phyloP scores from a whole-genome alignment of 345 rosid genomes.

The Garcia nutans region DNA sequence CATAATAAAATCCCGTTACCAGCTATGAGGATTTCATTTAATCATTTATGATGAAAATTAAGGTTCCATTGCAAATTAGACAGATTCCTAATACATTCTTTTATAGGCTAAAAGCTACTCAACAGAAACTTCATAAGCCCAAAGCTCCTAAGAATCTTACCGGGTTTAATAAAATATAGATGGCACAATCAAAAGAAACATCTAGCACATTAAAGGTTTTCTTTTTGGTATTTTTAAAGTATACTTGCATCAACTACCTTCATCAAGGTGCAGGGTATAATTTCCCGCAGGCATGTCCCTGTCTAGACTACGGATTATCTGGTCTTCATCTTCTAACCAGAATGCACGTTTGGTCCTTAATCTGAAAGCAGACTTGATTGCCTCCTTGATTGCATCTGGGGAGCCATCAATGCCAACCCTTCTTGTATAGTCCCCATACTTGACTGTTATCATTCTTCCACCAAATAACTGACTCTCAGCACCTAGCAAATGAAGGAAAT shows the following conservation, averaged over 20 bases:
- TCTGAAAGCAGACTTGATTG: constrained; percentile 80
- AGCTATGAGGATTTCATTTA: neutral
- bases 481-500: constrained; percentile 37
- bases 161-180: neutral
- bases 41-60: neutral
- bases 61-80: too few relatives aligned
- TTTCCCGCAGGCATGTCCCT: constrained; percentile 94
- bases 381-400: constrained; percentile 85
- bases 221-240: neutral
- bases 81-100: neutral
- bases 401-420: constrained; percentile 89
- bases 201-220: neutral
- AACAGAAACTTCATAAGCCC: neutral
- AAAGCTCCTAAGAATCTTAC: neutral
- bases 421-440: constrained; percentile 83
- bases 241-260: constrained; percentile 47
- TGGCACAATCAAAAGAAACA: neutral
- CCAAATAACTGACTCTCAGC: constrained; percentile 71
- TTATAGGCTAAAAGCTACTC: neutral
- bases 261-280: constrained; percentile 82
- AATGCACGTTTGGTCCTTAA: constrained; percentile 86
- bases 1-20: neutral
- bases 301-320: constrained; percentile 75
- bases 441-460: constrained; percentile 89
- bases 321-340: constrained; percentile 98